Conservation (phyloP, 2,329 filamentous ascomycete species). For the Ophiostoma fasciatum region DNA sequence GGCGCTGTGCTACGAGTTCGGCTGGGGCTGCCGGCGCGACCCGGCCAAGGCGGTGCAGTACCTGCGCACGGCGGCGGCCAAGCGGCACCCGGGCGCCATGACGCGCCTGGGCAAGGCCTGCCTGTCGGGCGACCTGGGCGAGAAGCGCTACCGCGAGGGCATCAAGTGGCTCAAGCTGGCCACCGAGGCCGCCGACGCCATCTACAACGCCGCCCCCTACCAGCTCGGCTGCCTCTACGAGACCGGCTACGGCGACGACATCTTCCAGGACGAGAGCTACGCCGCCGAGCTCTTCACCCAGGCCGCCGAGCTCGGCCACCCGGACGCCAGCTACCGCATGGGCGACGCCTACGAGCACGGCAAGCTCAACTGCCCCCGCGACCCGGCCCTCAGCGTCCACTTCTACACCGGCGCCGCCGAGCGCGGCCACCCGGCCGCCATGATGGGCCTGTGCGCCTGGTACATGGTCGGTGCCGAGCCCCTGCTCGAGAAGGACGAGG, state of each 20-base stretch:
- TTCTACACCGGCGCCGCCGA: constrained; percentile 94
- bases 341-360: constrained; percentile 98
- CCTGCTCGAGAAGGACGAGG: constrained; percentile 85
- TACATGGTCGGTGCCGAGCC: constrained; percentile 92
- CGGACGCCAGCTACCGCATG: constrained; percentile 73
- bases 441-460: constrained; percentile 99
- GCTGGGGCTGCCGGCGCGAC: constrained; percentile 87
- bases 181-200: constrained; percentile 71
- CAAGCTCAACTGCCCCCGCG: constrained; percentile 68
- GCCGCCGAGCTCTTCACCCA: constrained; percentile 90
- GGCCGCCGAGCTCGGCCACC: constrained; percentile 79
- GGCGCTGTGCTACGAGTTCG: constrained; percentile 92
- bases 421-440: constrained; percentile 66
- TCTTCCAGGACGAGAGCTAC: constrained; percentile 82
- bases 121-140: constrained; percentile 75
- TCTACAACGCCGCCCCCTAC: constrained; percentile 88
- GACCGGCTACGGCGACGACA: constrained; percentile 82
- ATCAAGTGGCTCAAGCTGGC: constrained; percentile 95
- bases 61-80: constrained; percentile 76
- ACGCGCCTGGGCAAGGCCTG: constrained; percentile 84
- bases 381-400: constrained; percentile 87
- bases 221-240: constrained; percentile 82
- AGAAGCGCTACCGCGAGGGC: constrained; percentile 76
- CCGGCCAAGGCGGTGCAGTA: constrained; percentile 88
- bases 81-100: constrained; percentile 91